Evolutionary conservation across 768 basidiomycete genomes (phyloP), one percentile per base, ranked within the genome.

Genomic region (Pleurotus salmoneostramineus): DNA sequence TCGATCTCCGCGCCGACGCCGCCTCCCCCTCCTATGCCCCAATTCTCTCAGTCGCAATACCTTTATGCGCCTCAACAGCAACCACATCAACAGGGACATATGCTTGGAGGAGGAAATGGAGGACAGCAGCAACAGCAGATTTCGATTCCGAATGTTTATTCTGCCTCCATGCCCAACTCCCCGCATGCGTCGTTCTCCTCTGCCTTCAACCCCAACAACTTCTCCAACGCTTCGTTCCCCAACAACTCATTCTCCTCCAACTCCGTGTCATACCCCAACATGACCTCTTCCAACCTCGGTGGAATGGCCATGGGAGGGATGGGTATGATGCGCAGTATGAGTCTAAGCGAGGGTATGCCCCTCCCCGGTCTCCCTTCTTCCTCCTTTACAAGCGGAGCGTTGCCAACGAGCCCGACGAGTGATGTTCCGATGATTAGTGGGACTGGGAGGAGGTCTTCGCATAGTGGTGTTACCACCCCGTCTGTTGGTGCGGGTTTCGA

Each of bases 1-100:
- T 73, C 77, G 44, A 68, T 82, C 56, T 77, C 80, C 61, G 87
- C 79, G 6, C 88, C 89, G 4, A 88, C 87, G 7, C 87, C 87
- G 3, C 85, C 84, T 8, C 65, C 62, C 11, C 36, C 36, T 15
- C 33, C 14, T 34, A n/a, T 37, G 6, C 48, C 33, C 11, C 37
- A 10, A 3, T 40, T 40, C 3, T 2, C 37, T 1, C 37, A 27
- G 21, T 50, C 48, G 3, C 48, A 14, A 3, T 33, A 27, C 0
- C 14, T 31, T 11, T 32, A 50, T 2, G 21, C 21, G 8, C 48
- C 17, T 10, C 48, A n/a, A 1, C 47, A 49, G 1, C 48, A 49
- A n/a, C n/a, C n/a, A n/a, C n/a, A n/a, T n/a, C n/a, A n/a, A n/a
- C n/a, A n/a, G n/a, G n/a, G n/a, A n/a, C n/a, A n/a, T n/a, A n/a